Percentiles rank a stretch among this genome's conserved stretches.
These are phyloP conservation scores for Tuber indicum DNA, from an alignment of 495 filamentous ascomycete genomes.

Conservation along the genomic window DNA sequence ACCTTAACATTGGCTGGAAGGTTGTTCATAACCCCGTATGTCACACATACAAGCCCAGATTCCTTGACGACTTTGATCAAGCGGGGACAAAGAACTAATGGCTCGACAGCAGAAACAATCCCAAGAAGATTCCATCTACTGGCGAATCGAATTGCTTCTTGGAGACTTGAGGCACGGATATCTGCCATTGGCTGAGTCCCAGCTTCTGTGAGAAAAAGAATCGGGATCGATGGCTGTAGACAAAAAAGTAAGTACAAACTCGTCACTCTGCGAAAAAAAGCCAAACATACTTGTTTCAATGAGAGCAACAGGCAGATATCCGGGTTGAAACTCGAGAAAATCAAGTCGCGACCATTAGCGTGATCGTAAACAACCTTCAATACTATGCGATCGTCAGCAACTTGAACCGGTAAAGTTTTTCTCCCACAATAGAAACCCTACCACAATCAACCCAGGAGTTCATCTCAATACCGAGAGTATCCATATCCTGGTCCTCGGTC, in stretches of 20 bases:
- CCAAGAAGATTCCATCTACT: slow-evolving; percentile 90
- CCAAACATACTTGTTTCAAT: slow-evolving; percentile 64
- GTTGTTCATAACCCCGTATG: slow-evolving; percentile 85
- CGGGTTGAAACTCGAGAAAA: slow-evolving; percentile 95
- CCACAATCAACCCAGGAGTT: slow-evolving; percentile 90
- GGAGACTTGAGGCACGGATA: slow-evolving; percentile 82
- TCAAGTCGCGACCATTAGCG: slow-evolving; percentile 68
- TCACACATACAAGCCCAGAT: slow-evolving; percentile 89
- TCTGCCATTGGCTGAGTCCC: slow-evolving; percentile 66
- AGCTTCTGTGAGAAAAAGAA: slow-evolving; percentile 89
- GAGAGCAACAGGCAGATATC: slow-evolving; percentile 89
- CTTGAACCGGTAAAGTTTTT: background rate
- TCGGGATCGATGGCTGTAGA: slow-evolving; percentile 70
- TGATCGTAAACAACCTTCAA: slow-evolving; percentile 75
- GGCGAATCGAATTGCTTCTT: slow-evolving; percentile 92
- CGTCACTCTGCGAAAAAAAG: background rate
- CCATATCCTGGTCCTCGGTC: slow-evolving; percentile 92
- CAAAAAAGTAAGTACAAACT: background rate
- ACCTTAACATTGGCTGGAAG: slow-evolving; percentile 76
- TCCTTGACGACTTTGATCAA: slow-evolving; percentile 89
- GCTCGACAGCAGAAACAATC: slow-evolving; percentile 75
- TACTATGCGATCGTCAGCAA: slow-evolving; percentile 45
- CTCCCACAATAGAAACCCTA: background rate
- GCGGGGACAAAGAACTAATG: slow-evolving; percentile 79
- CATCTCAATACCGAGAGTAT: slow-evolving; percentile 90